Percentiles rank a stretch among this genome's conserved stretches.
Conservation (phyloP, 2,329 filamentous ascomycete genomes). For the Cladosporium sp. region DNA sequence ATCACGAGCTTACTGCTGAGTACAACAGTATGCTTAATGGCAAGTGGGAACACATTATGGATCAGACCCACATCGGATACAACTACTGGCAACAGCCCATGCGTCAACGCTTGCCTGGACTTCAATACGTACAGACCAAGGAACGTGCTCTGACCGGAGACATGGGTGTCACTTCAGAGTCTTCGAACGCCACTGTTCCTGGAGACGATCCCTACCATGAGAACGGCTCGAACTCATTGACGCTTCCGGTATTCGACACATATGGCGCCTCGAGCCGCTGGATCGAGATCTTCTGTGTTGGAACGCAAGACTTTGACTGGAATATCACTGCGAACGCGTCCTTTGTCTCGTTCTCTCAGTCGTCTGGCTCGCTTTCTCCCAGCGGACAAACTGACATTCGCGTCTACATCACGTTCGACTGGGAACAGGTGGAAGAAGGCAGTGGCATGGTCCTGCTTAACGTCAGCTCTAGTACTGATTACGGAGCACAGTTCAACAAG, state of each 20-base stretch:
- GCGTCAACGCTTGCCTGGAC: slow-evolving; percentile 64
- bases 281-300: slow-evolving; percentile 65
- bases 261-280: slow-evolving; percentile 58
- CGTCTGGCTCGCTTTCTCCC: slow-evolving; percentile 51
- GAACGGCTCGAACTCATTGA: slow-evolving; percentile 54
- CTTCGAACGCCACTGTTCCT: slow-evolving; percentile 65
- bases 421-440: slow-evolving; percentile 47
- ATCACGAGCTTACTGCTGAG: slow-evolving; percentile 55
- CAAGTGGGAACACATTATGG: slow-evolving; percentile 58
- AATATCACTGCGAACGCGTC: slow-evolving; percentile 47
- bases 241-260: slow-evolving; percentile 58
- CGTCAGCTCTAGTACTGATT: slow-evolving; percentile 55
- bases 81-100: slow-evolving; percentile 68
- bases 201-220: slow-evolving; percentile 65
- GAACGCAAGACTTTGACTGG: slow-evolving; percentile 56
- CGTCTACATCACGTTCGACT: slow-evolving; percentile 58
- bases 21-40: slow-evolving; percentile 61
- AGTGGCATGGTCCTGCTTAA: slow-evolving; percentile 46
- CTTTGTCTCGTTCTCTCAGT: slow-evolving; percentile 56
- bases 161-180: slow-evolving; percentile 64
- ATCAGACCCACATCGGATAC: slow-evolving; percentile 56
- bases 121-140: slow-evolving; percentile 59
- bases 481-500: slow-evolving; percentile 42
- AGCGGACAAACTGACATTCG: slow-evolving; percentile 52
- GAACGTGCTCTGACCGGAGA: slow-evolving; percentile 62